These are phyloP conservation scores for Podospora comata DNA, from an alignment of 495 filamentous ascomycete genomes.

Conservation along the genomic window DNA sequence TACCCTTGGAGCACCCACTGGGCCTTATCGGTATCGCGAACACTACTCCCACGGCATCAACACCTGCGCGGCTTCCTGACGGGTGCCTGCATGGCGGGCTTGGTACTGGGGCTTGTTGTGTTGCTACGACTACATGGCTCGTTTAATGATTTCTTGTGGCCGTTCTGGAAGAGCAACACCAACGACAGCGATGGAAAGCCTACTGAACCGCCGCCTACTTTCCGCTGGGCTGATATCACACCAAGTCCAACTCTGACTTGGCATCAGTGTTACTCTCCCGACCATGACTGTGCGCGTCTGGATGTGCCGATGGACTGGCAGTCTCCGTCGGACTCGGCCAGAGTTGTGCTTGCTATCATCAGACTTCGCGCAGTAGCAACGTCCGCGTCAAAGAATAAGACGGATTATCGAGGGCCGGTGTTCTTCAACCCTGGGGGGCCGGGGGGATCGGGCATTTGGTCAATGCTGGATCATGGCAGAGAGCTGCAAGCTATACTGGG, in stretches of 20 bases:
- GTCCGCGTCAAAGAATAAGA: constrained; percentile 9
- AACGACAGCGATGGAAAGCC: not conserved
- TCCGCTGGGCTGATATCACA: constrained; percentile 35
- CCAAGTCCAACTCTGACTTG: constrained; percentile 35
- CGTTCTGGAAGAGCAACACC: not conserved
- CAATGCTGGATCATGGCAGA: constrained; percentile 35
- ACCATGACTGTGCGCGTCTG: constrained; percentile 42
- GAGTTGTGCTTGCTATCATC: constrained; percentile 44
- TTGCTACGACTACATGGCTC: not conserved
- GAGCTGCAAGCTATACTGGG: constrained; percentile 48
- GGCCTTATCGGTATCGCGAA: not conserved
- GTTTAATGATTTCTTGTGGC: not conserved
- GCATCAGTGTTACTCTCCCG: constrained; percentile 32
- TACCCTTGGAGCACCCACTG: not conserved
- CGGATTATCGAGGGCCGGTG: constrained; percentile 44
- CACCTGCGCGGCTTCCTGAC: not conserved
- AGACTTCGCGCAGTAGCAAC: constrained; percentile 45
- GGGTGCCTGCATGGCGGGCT: not conserved
- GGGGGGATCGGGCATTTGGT: constrained; percentile 46
- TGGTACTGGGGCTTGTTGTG: not conserved
- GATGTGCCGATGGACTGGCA: constrained; percentile 51
- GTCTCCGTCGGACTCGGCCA: constrained; percentile 34
- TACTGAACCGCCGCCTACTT: constrained; percentile 4
- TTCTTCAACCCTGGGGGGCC: constrained; percentile 56
- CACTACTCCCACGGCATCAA: not conserved